Percentiles rank a stretch among this genome's conserved stretches.
phyloP scores from a whole-genome alignment of 257 asterid species.

The Cruciata laevipes region DNA sequence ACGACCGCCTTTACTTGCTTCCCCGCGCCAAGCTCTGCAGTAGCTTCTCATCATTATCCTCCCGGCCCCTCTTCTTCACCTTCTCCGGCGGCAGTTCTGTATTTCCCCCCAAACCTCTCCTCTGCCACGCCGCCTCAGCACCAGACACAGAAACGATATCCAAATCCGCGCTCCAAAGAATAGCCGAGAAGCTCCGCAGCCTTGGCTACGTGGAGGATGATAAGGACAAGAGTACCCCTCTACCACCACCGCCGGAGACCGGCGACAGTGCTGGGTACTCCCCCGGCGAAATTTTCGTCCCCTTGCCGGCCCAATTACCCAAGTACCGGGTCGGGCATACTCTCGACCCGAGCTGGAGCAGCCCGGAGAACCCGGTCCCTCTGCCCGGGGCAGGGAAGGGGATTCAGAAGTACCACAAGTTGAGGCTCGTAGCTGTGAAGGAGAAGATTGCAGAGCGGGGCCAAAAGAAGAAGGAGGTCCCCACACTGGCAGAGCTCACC shows the following conservation, averaged over 20 bases:
- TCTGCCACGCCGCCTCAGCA: conserved; percentile 38
- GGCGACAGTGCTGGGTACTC: conserved; percentile 25
- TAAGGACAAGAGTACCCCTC: neutral
- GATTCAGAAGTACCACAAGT: conserved; percentile 57
- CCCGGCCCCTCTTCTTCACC: conserved; percentile 17
- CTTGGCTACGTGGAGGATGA: conserved; percentile 76
- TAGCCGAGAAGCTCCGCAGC: conserved; percentile 83
- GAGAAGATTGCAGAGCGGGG: conserved; percentile 62
- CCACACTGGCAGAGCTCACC: conserved; percentile 78
- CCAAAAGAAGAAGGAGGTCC: conserved; percentile 40
- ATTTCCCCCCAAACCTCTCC: conserved; percentile 22
- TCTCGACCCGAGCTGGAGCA: conserved; percentile 91
- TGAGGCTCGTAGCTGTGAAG: conserved; percentile 44
- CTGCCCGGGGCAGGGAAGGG: conserved; percentile 66
- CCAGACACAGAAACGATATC: conserved; percentile 38
- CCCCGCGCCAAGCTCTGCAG: conserved; percentile 17
- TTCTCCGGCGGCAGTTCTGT: conserved; percentile 9
- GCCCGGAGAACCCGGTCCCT: conserved; percentile 84
- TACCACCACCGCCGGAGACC: neutral
- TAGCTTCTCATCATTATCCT: conserved; percentile 11
- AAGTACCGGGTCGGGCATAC: conserved; percentile 86
- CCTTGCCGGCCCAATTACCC: conserved; percentile 60
- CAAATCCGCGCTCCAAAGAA: conserved; percentile 66
- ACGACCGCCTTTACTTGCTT: conserved; percentile 17
- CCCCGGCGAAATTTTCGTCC: conserved; percentile 80